These are phyloP conservation scores for Arctium lappa DNA, from an alignment of 129 eudicot species.

Conservation along the genomic window DNA sequence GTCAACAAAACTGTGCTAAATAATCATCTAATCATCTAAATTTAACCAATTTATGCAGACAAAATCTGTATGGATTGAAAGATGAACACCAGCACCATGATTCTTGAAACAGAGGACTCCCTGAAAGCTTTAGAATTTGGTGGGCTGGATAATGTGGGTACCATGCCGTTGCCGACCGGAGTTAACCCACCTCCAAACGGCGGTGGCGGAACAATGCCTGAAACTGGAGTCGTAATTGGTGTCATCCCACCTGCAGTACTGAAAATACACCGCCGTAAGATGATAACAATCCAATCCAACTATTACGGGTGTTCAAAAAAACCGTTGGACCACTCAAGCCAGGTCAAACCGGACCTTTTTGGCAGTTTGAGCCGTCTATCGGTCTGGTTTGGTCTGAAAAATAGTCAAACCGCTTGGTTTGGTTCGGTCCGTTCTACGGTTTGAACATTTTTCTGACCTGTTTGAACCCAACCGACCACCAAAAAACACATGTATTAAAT, in stretches of 20 bases:
- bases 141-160: slow-evolving; percentile 38
- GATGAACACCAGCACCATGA: slow-evolving; percentile 25
- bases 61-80: slow-evolving; percentile 22
- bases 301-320: no score
- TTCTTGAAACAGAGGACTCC: slow-evolving; percentile 3
- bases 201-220: slow-evolving; percentile 31
- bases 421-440: no score
- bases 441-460: no score
- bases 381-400: no score
- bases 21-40: slow-evolving; percentile 33
- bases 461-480: no score
- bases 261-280: slow-evolving; percentile 20
- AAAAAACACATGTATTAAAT: no score
- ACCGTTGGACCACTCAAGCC: no score
- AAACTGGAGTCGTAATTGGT: slow-evolving; percentile 26
- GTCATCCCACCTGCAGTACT: slow-evolving; percentile 63
- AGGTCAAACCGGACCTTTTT: no score
- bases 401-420: no score
- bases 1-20: slow-evolving; percentile 39
- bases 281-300: not conserved
- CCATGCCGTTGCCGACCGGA: slow-evolving; percentile 30
- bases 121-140: slow-evolving; percentile 26
- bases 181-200: slow-evolving; percentile 37
- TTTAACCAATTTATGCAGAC: not conserved
- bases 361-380: no score